Evolutionary conservation across 1,284 basidiomycete genomes (phyloP).

Genomic region (Marasmius oreades): DNA sequence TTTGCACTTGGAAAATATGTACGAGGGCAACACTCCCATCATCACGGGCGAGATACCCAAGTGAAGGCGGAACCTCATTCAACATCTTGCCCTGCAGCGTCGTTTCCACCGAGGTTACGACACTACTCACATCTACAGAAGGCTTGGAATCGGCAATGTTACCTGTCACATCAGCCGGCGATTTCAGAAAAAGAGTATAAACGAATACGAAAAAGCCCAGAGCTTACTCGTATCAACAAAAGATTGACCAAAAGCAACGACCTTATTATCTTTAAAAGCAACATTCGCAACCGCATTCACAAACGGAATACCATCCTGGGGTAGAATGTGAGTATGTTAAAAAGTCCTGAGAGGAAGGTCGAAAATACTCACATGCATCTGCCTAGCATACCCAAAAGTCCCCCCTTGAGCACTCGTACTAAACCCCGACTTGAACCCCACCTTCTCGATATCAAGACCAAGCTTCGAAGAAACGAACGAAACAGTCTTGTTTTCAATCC

Average conservation of each 20-base stretch:
- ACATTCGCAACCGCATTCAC: conserved; percentile 49
- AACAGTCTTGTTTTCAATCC: too few species aligned
- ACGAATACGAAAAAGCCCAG: conserved; percentile 12
- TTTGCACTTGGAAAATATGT: conserved; percentile 52
- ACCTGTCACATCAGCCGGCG: conserved; percentile 16
- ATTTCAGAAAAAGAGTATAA: neutral
- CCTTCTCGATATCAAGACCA: too few species aligned
- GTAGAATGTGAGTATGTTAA: too few species aligned
- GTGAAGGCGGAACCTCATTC: conserved; percentile 28
- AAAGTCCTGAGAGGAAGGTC: neutral
- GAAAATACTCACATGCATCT: neutral
- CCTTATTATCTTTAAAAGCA: conserved; percentile 36
- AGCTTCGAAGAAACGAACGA: too few species aligned
- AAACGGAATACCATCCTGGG: conserved; percentile 40
- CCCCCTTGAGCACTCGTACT: neutral
- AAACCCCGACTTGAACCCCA: too few species aligned
- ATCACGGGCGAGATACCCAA: conserved; percentile 37
- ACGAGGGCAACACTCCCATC: conserved; percentile 44
- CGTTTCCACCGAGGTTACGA: conserved; percentile 27
- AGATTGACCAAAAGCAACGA: conserved; percentile 46
- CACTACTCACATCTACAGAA: conserved; percentile 23
- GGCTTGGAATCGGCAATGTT: conserved; percentile 30
- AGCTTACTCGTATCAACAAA: conserved; percentile 44
- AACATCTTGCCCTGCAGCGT: conserved; percentile 27
- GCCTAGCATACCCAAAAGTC: neutral